Base-by-base conservation (phyloP, 78 protist genomes). In the Protostelium mycophagum region DNA sequence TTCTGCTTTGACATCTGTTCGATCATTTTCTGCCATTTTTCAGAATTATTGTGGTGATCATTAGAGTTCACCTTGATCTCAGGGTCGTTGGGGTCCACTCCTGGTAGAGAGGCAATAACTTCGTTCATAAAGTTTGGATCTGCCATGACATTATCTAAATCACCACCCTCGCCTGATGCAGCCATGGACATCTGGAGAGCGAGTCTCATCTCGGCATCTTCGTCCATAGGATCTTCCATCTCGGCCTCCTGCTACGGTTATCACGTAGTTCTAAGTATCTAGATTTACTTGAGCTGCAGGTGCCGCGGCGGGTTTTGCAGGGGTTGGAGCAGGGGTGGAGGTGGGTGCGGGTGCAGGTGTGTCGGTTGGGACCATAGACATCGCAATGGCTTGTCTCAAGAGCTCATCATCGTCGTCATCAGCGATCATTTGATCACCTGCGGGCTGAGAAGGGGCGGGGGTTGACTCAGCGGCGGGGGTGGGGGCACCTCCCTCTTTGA, bases 351-450 rank as follows among this genome's bases (percentile, higher is more conserved):
- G 83, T 28, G 38, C 73, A 9, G 88, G 88, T 90, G 91, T 84
- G 83, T 89, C 88, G 31, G 51, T 87, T 10, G 73, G 36, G 83
- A 51, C 90, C 91, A 94, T 83, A 35, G 96, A 94, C 35, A 94
- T 34, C 28, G 96, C 95, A 34, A 94, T 34, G 25, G 96, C 96
- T 63, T 90, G 94, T 38, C 88, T 91, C 83, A 94, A 88, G 29
- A 92, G 92, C 31, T 90, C 94, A 88, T 91, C 92, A 39, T 94
- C 96, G 1, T 92, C 94, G 84, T 92, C 93, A 51, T 83, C 90
- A 29, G 36, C 34, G 38, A 39, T 91, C 34, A 38, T 38, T 23
- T 37, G 16, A 51, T 35, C 39, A 1, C 87, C 63, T 9, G 85
- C 83, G 35, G 73, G 28, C 37, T 83, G 84, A 39, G 51, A 31